Evolutionary conservation across 192 early-diverging fungal species (phyloP), one percentile per base, ranked within the genome.

Genomic region (Jimgerdemannia lactiflua): DNA sequence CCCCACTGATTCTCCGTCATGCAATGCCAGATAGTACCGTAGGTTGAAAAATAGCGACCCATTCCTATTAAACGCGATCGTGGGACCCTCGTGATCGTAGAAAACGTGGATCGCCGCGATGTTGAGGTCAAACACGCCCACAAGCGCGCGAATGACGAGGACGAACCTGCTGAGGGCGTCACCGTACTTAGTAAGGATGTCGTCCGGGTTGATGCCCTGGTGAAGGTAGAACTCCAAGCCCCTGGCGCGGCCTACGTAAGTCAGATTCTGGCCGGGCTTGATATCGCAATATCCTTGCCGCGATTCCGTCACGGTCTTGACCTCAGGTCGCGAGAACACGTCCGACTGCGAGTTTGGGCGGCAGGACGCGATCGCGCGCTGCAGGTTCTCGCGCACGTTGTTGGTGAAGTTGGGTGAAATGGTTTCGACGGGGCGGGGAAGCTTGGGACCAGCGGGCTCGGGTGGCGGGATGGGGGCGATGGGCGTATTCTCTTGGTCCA

Each of bases 1-100:
- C 64, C 44, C 67, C 20, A 75, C 75, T 19, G 20, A 39, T 3
- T 77, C 73, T 1, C 70, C 59, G 67, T 87, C 87, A 67, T 94
- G 93, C 74, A 95, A 76, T 0, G 82, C 89, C 4, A 92, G 75
- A 78, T 91, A 97, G 80, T 85, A 96, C 14, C 94, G 77, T 59
- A 92, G 76, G 66, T 97, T 97, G 79, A 97, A 95, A 74, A 95
- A 97, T 43, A 97, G 80, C 9, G 89, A 81, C 0, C 89, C 84
- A 43, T 85, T 88, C 3, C 91, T 85, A 72, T 96, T 95, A 74
- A 97, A 96, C 3, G 95, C 94, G 78, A 96, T 90, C 2, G 92
- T 87, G 1, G 82, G 71, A 3, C 92, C 93, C 42, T 85, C 77
- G 2, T 73, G 71, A 81, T 97, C 95, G 77, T 87, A 95, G 70